Evolutionary conservation across 345 rosid species (phyloP).

Genomic region (Microcos paniculata): DNA sequence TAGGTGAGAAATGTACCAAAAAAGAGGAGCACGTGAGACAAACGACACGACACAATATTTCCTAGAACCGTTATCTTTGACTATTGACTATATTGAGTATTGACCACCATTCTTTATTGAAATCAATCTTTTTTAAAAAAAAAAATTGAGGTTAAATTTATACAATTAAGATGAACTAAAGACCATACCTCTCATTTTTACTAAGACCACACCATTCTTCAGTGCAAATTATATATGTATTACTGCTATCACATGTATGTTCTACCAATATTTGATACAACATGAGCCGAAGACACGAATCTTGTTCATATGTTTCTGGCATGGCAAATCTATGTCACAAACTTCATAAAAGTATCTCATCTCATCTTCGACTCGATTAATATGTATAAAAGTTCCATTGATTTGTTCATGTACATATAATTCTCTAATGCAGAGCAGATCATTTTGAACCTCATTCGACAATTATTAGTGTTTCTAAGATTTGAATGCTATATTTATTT

Average conservation of each 20-base stretch:
- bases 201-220: too few species aligned
- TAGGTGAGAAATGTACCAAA: too few species aligned
- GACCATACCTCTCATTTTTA: too few species aligned
- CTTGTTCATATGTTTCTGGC: not conserved
- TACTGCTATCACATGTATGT: not conserved
- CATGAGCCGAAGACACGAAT: not conserved
- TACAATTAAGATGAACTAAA: too few species aligned
- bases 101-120: too few species aligned
- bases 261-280: not conserved
- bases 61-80: too few species aligned
- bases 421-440: not conserved
- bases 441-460: not conserved
- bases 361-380: not conserved
- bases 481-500: too few species aligned
- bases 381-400: not conserved
- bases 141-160: too few species aligned
- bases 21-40: too few species aligned
- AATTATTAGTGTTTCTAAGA: not conserved
- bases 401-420: not conserved
- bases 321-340: not conserved
- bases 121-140: too few species aligned
- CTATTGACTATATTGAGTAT: too few species aligned
- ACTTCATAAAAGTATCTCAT: not conserved
- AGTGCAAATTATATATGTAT: not conserved
- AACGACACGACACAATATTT: too few species aligned